Percentiles rank a stretch among this genome's conserved stretches.
Conservation (phyloP, 2,329 filamentous ascomycete genomes). For the Colletotrichum destructivum region DNA sequence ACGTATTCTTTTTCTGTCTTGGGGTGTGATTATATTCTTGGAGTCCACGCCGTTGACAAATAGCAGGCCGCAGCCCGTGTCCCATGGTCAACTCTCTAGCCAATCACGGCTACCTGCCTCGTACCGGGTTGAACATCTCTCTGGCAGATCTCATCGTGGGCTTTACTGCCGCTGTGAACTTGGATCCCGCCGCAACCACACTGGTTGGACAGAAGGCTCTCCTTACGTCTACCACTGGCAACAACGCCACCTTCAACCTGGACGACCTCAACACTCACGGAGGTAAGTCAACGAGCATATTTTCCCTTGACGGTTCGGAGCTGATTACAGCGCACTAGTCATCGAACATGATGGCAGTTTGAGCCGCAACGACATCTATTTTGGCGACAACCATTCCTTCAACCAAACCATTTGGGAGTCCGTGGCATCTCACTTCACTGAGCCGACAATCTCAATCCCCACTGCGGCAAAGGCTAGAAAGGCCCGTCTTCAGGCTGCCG, state of each 20-base stretch:
- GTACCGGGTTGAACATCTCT: constrained; percentile 40
- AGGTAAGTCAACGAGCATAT: constrained; percentile 21
- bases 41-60: neutral
- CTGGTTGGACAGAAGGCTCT: constrained; percentile 19
- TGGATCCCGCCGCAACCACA: constrained; percentile 41
- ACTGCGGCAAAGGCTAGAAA: constrained; percentile 49
- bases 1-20: neutral
- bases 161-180: constrained; percentile 43
- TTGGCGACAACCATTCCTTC: constrained; percentile 52
- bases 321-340: constrained; percentile 42
- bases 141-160: constrained; percentile 38
- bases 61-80: constrained; percentile 44
- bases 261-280: constrained; percentile 49
- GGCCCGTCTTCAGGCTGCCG: constrained; percentile 46
- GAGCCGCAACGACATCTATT: constrained; percentile 49
- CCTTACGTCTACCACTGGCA: constrained; percentile 49
- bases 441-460: constrained; percentile 47
- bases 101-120: constrained; percentile 46
- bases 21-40: no score
- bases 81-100: constrained; percentile 48
- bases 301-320: neutral
- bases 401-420: constrained; percentile 47
- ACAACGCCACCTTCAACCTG: constrained; percentile 48
- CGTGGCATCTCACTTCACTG: constrained; percentile 44
- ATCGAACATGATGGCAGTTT: constrained; percentile 54